These are phyloP conservation scores for Colletotrichum horii DNA, from an alignment of 2,329 filamentous ascomycete species.

Conservation along the genomic window DNA sequence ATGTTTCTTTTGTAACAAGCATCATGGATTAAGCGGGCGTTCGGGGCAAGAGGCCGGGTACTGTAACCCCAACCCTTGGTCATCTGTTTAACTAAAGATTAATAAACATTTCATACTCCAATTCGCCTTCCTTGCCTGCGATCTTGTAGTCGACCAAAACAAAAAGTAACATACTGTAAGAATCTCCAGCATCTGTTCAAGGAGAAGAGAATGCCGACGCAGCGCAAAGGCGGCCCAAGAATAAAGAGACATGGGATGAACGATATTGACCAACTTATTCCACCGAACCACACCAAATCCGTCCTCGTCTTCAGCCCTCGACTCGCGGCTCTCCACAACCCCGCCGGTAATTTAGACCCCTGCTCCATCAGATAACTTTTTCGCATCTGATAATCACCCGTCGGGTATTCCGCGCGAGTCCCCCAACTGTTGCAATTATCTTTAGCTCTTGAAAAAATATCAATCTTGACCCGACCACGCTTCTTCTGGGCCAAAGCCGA, in stretches of 20 bases:
- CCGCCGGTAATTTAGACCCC: background rate
- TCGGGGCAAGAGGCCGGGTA: background rate
- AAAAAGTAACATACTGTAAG: background rate
- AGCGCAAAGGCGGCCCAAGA: background rate
- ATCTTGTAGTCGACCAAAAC: background rate
- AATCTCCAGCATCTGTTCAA: background rate
- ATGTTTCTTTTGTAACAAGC: background rate
- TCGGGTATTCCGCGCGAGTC: background rate
- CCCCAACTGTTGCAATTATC: background rate
- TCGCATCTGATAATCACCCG: slow-evolving; percentile 3
- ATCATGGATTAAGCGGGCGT: background rate
- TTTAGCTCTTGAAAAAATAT: background rate
- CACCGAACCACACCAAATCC: background rate
- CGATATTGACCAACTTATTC: background rate
- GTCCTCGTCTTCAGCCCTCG: background rate
- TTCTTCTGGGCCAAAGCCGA: background rate
- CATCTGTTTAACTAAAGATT: background rate
- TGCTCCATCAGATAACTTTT: slow-evolving; percentile 15
- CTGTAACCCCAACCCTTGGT: background rate
- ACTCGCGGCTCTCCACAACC: slow-evolving; percentile 1
- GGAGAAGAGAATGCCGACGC: background rate
- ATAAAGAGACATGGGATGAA: background rate
- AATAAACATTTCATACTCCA: background rate
- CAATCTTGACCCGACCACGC: background rate
- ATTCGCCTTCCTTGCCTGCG: background rate